phyloP scores from a whole-genome alignment of 2,329 filamentous ascomycete genomes.

The Colletotrichum siamense region DNA sequence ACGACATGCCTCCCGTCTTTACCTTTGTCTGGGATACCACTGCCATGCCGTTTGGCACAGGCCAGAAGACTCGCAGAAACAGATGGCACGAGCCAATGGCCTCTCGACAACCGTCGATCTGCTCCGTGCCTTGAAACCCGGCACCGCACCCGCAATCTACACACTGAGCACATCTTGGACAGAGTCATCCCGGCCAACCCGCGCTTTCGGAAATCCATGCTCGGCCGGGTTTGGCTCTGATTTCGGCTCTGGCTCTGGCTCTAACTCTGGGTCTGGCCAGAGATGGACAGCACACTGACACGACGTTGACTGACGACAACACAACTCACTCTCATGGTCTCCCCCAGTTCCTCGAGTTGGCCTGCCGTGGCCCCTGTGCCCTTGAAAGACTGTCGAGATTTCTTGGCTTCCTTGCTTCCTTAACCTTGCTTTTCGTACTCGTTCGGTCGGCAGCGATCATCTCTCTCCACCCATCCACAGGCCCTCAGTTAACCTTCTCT shows the following conservation, averaged over 20 bases:
- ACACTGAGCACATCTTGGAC: not conserved
- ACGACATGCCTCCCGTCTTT: constrained; percentile 13
- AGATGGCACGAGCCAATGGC: constrained; percentile 19
- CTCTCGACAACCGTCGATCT: constrained; percentile 1
- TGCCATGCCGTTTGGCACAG: not conserved
- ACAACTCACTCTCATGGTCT: not conserved
- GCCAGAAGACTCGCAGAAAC: constrained; percentile 5
- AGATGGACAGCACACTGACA: not conserved
- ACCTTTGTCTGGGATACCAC: not conserved
- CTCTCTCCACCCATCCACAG: constrained; percentile 1
- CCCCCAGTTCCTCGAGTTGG: not conserved
- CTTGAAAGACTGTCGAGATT: not conserved
- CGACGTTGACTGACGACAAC: not conserved
- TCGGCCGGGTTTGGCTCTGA: not conserved
- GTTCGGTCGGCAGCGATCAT: not conserved
- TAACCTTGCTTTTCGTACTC: constrained; percentile 21
- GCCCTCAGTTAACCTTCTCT: constrained; percentile 12
- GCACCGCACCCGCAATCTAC: not conserved
- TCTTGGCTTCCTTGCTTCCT: constrained; percentile 9
- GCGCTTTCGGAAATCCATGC: constrained; percentile 2
- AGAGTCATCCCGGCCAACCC: constrained; percentile 11
- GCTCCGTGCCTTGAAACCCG: constrained; percentile 20
- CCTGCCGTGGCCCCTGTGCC: not conserved
- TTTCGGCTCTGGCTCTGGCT: not conserved
- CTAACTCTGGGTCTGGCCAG: not conserved